Conservation (phyloP, 345 rosid genomes). For the Rubroshorea leprosula region DNA sequence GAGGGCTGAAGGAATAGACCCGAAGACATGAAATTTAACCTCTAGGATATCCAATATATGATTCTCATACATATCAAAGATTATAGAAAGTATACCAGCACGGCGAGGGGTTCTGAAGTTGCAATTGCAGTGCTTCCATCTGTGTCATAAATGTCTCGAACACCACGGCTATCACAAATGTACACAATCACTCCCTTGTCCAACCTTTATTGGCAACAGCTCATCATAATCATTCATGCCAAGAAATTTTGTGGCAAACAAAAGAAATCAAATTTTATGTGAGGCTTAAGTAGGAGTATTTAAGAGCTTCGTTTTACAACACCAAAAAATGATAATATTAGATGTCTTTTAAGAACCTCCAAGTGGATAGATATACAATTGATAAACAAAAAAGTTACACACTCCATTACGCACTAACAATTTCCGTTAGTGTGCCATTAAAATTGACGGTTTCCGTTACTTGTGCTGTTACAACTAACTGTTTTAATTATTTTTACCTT, state of each 20-base stretch:
- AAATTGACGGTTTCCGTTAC: no score
- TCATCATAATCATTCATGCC: not conserved
- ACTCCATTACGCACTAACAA: no score
- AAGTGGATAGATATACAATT: no score
- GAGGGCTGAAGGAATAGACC: not conserved
- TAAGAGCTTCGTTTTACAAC: not conserved
- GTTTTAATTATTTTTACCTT: no score
- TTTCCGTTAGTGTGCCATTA: no score
- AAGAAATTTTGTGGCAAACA: not conserved
- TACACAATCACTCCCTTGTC: constrained; percentile 94
- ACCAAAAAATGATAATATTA: no score
- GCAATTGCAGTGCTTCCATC: constrained; percentile 80
- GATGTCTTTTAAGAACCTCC: no score
- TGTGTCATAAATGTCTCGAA: constrained; percentile 85
- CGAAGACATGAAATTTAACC: no score
- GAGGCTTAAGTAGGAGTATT: not conserved
- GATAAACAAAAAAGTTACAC: no score
- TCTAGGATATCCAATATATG: not conserved
- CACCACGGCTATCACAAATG: constrained; percentile 77
- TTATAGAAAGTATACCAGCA: constrained; percentile 44
- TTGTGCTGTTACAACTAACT: no score
- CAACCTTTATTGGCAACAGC: constrained; percentile 47
- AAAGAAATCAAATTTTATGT: not conserved
- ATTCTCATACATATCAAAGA: not conserved
- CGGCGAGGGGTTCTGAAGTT: constrained; percentile 76